Percentiles rank a stretch among this genome's conserved stretches.
Conservation (phyloP, 2,329 filamentous ascomycete genomes). For the Chaetomiaceae sp. region DNA sequence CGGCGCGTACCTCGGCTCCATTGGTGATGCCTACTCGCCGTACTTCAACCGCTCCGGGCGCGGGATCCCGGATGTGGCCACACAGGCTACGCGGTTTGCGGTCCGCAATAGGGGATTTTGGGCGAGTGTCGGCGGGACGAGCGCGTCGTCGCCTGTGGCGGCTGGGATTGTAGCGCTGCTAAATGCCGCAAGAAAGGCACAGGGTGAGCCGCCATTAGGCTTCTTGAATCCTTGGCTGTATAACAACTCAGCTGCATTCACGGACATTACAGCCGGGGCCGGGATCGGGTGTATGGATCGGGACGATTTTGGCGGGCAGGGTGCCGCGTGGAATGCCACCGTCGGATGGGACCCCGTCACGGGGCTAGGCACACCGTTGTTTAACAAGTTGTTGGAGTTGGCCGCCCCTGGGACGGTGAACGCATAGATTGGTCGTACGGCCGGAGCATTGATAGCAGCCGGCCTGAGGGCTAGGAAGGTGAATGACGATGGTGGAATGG, state of each 20-base stretch:
- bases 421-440: too few relatives aligned
- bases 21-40: constrained; percentile 41
- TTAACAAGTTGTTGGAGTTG: constrained; percentile 7
- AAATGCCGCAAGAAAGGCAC: constrained; percentile 39
- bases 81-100: constrained; percentile 43
- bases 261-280: constrained; percentile 28
- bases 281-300: constrained; percentile 26
- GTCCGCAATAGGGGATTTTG: constrained; percentile 28
- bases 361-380: constrained; percentile 21
- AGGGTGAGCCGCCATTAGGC: constrained; percentile 36
- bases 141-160: constrained; percentile 39
- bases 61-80: constrained; percentile 49
- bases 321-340: constrained; percentile 31
- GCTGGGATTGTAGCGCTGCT: constrained; percentile 41
- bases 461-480: too few relatives aligned
- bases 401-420: constrained; percentile 10
- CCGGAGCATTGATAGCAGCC: too few relatives aligned
- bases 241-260: constrained; percentile 26
- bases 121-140: constrained; percentile 29
- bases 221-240: constrained; percentile 44
- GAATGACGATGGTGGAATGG: too few relatives aligned
- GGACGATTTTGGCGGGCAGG: neutral
- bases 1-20: constrained; percentile 34
- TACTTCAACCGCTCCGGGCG: constrained; percentile 42
- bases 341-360: constrained; percentile 34